Evolutionary conservation across 352 stramenopile species (phyloP), one percentile per base, ranked within the genome.

Genomic region (Blastocystis sp.): DNA sequence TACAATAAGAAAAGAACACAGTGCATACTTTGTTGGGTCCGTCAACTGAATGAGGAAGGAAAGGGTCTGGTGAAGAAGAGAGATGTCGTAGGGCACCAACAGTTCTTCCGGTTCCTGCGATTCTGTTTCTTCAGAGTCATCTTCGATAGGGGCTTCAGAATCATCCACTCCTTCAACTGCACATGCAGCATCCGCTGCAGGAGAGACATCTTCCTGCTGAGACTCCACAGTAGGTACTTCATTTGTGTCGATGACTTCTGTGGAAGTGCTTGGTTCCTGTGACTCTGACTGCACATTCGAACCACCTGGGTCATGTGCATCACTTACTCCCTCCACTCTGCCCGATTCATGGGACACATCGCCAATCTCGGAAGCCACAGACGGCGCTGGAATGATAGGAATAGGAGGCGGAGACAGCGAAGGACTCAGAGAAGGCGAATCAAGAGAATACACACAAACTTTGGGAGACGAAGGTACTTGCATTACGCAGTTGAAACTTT

Each of bases 31-130:
- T 8, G 93, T 93, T 4, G 96, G 95, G 73, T 97, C 96, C 41
- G 97, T 95, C n/a, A 98, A 91, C 0, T 93, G 92, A 55, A 94
- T 94, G 43, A 98, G 92, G 91, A 98, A 97, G 56, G 93, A 90
- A 61, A 98, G 92, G n/a, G 98, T 95, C 69, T 95, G 92, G 61
- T 97, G 94, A 69, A 98, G 92, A 43, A 97, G 91, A 13, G 93
- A 92, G 75, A 96, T 94, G 43, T 94, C 94, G 89, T 97, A 96
- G 11, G 93, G 92, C 23, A 91, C 43, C 23, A 84, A 43, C 50
- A 39, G 53, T 15, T 84, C 73, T 79, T 63, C 77, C 41, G 37
- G 34, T 50, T 73, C 77, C 9, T 76, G 73, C 53, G 41, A 43
- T 23, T 61, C 73, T 45, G 47, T 84, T 87, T 53, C 82, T 41